phyloP scores from a whole-genome alignment of 1,139 yeast genomes.

The Nakaseomyces sp. region DNA sequence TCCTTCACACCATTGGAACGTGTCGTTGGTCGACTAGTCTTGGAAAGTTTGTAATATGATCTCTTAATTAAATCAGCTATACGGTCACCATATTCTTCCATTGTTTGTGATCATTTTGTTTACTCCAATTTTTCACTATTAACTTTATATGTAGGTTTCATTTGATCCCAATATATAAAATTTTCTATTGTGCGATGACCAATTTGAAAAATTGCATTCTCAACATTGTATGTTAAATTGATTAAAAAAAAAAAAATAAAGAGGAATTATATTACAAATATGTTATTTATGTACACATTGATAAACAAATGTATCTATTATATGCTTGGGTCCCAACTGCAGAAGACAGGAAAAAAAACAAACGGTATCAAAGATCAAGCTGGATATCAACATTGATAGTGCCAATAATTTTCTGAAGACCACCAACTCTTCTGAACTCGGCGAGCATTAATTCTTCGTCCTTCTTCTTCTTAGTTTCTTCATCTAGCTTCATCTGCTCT shows the following conservation, averaged over 20 bases:
- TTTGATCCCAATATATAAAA: too few species aligned
- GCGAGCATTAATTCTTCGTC: constrained; percentile 32
- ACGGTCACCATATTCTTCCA: constrained; percentile 17
- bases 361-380: constrained; percentile 22
- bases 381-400: constrained; percentile 39
- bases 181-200: too few species aligned
- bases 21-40: constrained; percentile 47
- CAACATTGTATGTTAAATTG: too few species aligned
- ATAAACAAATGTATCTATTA: too few species aligned
- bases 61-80: constrained; percentile 31
- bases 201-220: too few species aligned
- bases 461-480: constrained; percentile 32
- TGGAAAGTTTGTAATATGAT: constrained; percentile 32
- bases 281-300: too few species aligned
- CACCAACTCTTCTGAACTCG: constrained; percentile 35
- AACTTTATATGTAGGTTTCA: too few species aligned
- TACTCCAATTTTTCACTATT: too few species aligned
- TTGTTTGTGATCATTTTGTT: too few species aligned
- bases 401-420: constrained; percentile 41
- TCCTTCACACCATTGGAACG: constrained; percentile 60
- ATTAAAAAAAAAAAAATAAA: too few species aligned
- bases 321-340: too few species aligned
- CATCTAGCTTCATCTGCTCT: constrained; percentile 30
- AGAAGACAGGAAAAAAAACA: background rate
- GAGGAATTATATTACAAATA: too few species aligned